Evolutionary conservation across 768 basidiomycete species (phyloP).

Genomic region (Mycena pura): DNA sequence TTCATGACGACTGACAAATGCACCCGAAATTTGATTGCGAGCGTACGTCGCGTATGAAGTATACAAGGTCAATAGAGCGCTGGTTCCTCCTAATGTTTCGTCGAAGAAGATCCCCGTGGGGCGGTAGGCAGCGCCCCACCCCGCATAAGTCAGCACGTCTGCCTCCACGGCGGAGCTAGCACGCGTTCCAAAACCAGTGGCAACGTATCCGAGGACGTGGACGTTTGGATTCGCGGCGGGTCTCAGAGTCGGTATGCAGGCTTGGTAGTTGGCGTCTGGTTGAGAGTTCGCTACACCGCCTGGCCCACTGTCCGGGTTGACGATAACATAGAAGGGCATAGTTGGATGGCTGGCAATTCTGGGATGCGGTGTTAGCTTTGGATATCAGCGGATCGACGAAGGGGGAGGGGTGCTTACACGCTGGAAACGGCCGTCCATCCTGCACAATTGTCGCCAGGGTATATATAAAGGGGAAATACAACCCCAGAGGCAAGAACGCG

Average conservation of each 20-base stretch:
- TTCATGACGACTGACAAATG: background rate
- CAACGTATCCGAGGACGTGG: slow-evolving; percentile 41
- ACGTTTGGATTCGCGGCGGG: slow-evolving; percentile 34
- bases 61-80: slow-evolving; percentile 31
- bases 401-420: too few relatives aligned
- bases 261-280: slow-evolving; percentile 38
- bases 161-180: slow-evolving; percentile 27
- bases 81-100: slow-evolving; percentile 32
- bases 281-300: slow-evolving; percentile 32
- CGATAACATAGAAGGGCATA: slow-evolving; percentile 37
- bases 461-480: background rate
- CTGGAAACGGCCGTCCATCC: background rate
- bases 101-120: slow-evolving; percentile 46
- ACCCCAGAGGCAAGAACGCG: background rate
- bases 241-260: slow-evolving; percentile 33
- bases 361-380: background rate
- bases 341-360: slow-evolving; percentile 36
- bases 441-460: background rate
- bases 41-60: slow-evolving; percentile 26
- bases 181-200: slow-evolving; percentile 32
- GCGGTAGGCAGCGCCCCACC: slow-evolving; percentile 37
- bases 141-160: slow-evolving; percentile 39
- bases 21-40: slow-evolving; percentile 12
- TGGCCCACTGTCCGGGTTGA: slow-evolving; percentile 42
- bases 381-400: background rate